Evolutionary conservation across 805 yeast genomes (phyloP), one percentile per base, ranked within the genome.

Genomic region (Lipomyces oligophaga): DNA sequence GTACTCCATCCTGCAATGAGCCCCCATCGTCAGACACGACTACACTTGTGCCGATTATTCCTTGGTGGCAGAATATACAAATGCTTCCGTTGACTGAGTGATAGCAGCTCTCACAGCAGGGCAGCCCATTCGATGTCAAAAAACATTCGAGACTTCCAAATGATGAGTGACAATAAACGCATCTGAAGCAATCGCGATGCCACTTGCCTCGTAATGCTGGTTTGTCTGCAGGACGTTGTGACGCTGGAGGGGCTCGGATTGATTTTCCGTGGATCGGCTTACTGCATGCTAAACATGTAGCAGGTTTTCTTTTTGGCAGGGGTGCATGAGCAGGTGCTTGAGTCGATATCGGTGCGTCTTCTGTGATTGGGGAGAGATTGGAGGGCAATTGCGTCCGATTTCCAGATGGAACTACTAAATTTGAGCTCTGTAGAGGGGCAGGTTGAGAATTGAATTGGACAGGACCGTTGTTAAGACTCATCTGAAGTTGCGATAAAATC

Each of bases 31-130:
- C 41, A 20, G 30, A 8, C 27, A 82, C 88, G 58, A 80, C 83
- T 59, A 90, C 73, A 64, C 97, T 90, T 62, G 79, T 79, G 3
- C 97, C 97, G 63, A 90, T 96, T 38, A 93, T 85, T 25, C 94
- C 95, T 3, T 59, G 57, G 10, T 75, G 71, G 65, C 98, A 90
- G 13, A 72, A 66, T 38, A 71, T 70, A 66, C 98, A 90, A 2
- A 83, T 63, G 0, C 95, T 82, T 39, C 80, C 77, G 63, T 90
- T 93, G 43, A 77, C 71, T 44, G 70, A 69, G 65, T 93, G 97
- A 67, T 74, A 79, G 61, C 90, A 95, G 28, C 67, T 65, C 53
- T 79, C 78, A 69, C 98, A 93, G 65, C 80, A 87, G 11, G 97
- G 96, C 49, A 70, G 60, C 66, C 90, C 95, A 26, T 80, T 71